Evolutionary conservation across 1,139 yeast species (phyloP), one percentile per base, ranked within the genome.

Genomic region (Geotrichum australiense): DNA sequence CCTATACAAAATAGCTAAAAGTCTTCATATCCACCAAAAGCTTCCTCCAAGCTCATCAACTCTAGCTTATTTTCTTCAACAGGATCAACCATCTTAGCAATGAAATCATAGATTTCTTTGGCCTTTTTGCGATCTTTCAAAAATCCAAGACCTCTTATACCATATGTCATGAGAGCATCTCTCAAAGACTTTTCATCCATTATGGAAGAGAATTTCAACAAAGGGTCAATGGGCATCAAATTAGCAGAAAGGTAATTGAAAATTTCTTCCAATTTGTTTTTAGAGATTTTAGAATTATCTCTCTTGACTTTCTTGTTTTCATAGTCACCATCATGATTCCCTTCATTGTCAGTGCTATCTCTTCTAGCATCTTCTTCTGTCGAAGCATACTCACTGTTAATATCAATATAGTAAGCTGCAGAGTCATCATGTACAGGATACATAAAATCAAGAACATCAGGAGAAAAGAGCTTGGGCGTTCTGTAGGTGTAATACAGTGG

Each of bases 391-490:
- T 41, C 27, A 37, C 53, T 55, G 31, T 55, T 44, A 15, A 55
- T 41, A 35, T 55, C 59, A 19, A 55, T 42, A 34, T 40, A 50
- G 10, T 25, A 35, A 1, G 57, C 52, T 56, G 57, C 54, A 11
- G 49, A 41, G 37, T 50, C 52, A 11, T 39, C 22, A 2, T 35
- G n/a, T 2, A 51, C 25, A 11, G 57, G 57, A 38, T 53, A 54
- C 39, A 50, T 47, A 16, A 45, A 35, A 7, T 53, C 48, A 20
- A 46, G 42, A 8, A 44, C 38, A 36, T 56, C 60, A 1, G 61
- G 59, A 2, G 61, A 53, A 41, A 55, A 57, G 14, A 54, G 44
- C 6, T 53, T 23, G 3, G 61, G 61, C 2, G 52, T 42, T 11
- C 47, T 31, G 18, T 35, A 22, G 12, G 36, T 25, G 28, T 42